These are phyloP conservation scores for Scedosporium apiospermum DNA, from an alignment of 2,329 filamentous ascomycete genomes.

Conservation along the genomic window DNA sequence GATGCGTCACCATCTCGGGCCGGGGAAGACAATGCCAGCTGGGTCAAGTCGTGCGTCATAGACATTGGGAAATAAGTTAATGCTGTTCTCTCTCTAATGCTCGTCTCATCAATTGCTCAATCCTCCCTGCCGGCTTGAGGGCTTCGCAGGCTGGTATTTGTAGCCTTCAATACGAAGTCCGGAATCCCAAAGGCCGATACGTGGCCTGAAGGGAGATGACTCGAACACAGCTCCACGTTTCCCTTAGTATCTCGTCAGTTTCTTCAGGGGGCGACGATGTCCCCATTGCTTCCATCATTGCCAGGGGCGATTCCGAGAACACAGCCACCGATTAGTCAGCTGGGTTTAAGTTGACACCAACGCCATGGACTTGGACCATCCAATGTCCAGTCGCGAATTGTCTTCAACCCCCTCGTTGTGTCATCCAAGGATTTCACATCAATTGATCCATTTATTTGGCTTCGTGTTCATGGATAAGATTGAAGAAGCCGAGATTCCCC, in stretches of 20 bases:
- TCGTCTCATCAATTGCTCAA: neutral
- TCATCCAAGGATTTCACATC: no score
- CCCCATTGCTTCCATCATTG: neutral
- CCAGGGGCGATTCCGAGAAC: neutral
- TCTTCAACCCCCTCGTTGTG: no score
- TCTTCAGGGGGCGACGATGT: no score
- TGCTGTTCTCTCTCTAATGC: neutral
- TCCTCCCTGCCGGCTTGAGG: neutral
- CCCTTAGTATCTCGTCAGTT: neutral
- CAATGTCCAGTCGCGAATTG: no score
- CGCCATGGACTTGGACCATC: no score
- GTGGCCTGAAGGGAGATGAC: neutral
- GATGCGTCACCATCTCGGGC: neutral
- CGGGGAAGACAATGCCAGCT: neutral
- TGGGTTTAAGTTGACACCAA: no score
- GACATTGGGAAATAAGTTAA: neutral
- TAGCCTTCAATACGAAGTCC: neutral
- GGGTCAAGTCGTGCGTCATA: neutral
- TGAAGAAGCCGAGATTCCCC: no score
- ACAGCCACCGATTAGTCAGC: no score
- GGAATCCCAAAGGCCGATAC: neutral
- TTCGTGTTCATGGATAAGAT: no score
- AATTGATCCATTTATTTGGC: no score
- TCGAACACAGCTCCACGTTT: neutral
- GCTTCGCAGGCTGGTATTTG: neutral